phyloP scores from a whole-genome alignment of 345 rosid genomes.

The Populus alba region DNA sequence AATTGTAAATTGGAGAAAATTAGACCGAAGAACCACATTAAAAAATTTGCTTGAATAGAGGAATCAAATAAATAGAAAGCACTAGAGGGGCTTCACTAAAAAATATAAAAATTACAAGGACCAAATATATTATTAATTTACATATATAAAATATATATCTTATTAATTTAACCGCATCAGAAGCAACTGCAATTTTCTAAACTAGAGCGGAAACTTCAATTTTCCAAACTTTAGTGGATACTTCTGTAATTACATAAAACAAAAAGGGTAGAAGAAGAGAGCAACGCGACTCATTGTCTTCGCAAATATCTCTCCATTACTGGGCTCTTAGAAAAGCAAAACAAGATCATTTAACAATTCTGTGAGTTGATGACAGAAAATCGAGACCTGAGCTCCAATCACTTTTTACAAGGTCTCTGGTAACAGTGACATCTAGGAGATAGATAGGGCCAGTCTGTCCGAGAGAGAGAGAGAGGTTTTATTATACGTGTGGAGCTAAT shows the following conservation, averaged over 20 bases:
- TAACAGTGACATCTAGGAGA: background rate
- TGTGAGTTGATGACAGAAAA: background rate
- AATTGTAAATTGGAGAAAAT: background rate
- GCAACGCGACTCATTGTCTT: background rate
- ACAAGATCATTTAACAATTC: background rate
- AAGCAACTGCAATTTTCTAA: too few relatives aligned
- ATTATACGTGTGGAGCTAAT: background rate
- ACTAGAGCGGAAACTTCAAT: background rate
- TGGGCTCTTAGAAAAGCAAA: background rate
- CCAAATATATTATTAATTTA: background rate
- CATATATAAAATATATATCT: too few relatives aligned
- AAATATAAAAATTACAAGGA: too few relatives aligned
- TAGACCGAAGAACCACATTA: background rate
- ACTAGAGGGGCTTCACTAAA: too few relatives aligned
- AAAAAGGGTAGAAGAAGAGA: background rate
- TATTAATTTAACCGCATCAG: background rate
- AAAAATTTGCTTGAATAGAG: background rate
- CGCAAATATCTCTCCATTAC: too few relatives aligned
- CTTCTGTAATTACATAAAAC: background rate
- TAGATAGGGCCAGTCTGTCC: background rate
- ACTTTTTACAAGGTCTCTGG: background rate
- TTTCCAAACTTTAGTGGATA: background rate
- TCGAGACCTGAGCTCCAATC: background rate
- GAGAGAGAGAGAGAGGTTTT: background rate
- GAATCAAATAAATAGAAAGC: background rate